phyloP scores from a whole-genome alignment of 2,329 filamentous ascomycete species.

The Stagonosporopsis vannaccii region DNA sequence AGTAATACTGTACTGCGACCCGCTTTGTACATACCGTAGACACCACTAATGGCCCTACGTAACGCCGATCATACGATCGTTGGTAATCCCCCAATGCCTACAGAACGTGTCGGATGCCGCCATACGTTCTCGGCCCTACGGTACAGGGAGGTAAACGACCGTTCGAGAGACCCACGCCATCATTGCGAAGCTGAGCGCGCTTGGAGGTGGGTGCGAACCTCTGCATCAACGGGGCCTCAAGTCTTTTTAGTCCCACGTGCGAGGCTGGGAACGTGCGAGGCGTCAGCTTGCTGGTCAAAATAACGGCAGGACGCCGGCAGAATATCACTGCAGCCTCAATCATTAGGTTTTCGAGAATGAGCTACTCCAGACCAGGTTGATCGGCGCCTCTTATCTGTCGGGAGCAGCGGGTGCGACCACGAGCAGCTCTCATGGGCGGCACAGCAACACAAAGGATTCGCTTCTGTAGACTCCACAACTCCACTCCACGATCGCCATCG shows the following conservation, averaged over 20 bases:
- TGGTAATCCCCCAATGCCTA: background rate
- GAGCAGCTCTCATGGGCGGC: background rate
- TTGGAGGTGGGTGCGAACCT: background rate
- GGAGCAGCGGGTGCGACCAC: background rate
- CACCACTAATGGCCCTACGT: background rate
- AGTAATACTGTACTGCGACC: background rate
- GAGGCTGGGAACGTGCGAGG: background rate
- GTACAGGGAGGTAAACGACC: no score
- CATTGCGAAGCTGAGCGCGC: background rate
- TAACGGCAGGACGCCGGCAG: no score
- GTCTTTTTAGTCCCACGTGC: background rate
- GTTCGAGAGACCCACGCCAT: background rate
- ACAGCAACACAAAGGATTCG: background rate
- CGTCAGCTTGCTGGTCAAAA: background rate
- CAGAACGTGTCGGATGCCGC: background rate
- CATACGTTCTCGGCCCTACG: no score
- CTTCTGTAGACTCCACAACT: slow-evolving; percentile 13
- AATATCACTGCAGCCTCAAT: background rate
- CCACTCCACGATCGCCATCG: slow-evolving; percentile 14
- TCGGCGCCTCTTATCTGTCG: slow-evolving; percentile 1
- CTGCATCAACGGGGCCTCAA: background rate
- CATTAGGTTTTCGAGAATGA: background rate
- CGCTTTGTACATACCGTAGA: background rate
- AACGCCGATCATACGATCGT: background rate
- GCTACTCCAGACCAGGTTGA: background rate